These are phyloP conservation scores for Yamadazyma buinensis DNA, from an alignment of 1,139 yeast genomes.

Conservation along the genomic window DNA sequence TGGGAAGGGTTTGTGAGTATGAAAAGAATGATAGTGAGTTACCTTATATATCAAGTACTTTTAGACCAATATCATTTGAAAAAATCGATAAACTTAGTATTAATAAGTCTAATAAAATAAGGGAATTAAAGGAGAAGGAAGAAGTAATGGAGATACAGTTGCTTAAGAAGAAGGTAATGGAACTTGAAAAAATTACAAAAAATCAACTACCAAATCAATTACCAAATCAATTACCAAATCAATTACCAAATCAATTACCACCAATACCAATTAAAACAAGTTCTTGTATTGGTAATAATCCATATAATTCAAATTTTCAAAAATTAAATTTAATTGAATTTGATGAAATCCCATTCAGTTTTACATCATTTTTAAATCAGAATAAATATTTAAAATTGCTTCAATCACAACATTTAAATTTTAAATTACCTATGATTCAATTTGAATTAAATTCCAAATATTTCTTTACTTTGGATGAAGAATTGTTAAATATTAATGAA, in stretches of 20 bases:
- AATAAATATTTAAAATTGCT: background rate
- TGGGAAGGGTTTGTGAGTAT: constrained; percentile 21
- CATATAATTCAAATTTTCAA: background rate
- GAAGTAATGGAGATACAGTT: background rate
- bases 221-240: background rate
- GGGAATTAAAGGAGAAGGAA: background rate
- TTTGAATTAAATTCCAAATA: background rate
- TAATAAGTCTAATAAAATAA: background rate
- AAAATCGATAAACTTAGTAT: background rate
- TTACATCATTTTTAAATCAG: background rate
- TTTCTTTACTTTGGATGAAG: constrained; percentile 2
- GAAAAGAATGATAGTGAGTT: constrained; percentile 9
- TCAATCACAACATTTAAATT: background rate
- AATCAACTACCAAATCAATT: background rate
- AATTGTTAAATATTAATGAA: constrained; percentile 19
- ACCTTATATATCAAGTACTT: constrained; percentile 5
- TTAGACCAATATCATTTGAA: constrained; percentile 4
- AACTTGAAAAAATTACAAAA: background rate
- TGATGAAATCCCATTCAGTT: constrained; percentile 2
- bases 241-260: no score
- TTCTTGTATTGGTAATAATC: constrained; percentile 6
- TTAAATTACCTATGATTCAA: background rate
- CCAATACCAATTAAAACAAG: no score
- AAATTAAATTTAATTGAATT: background rate
- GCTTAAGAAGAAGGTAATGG: background rate